Percentiles rank a stretch among this genome's conserved stretches.
phyloP scores from a whole-genome alignment of 768 basidiomycete species.

The Aureoboletus auriporus region DNA sequence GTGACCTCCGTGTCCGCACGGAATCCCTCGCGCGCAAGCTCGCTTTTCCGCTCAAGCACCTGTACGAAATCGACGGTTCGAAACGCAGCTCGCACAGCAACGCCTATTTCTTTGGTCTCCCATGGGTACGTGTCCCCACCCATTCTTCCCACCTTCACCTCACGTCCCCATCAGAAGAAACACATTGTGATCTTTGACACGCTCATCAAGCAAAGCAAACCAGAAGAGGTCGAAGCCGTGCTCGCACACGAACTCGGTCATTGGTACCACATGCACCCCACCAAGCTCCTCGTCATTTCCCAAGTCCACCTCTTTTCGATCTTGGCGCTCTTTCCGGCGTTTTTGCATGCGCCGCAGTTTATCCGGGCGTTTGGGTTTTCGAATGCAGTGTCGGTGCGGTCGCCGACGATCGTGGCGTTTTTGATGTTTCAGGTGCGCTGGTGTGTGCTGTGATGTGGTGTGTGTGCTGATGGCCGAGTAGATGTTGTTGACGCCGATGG shows the following conservation, averaged over 20 bases:
- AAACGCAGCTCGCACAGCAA: constrained; percentile 95
- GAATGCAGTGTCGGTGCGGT: constrained; percentile 52
- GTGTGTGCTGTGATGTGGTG: no score
- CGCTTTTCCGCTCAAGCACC: constrained; percentile 88
- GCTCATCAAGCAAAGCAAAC: constrained; percentile 84
- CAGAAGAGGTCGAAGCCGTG: constrained; percentile 96
- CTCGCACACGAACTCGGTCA: constrained; percentile 96
- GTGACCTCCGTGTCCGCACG: constrained; percentile 74
- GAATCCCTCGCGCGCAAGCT: constrained; percentile 76
- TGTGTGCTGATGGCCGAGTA: constrained; percentile 16
- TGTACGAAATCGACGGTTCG: constrained; percentile 97
- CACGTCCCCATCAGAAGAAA: constrained; percentile 54
- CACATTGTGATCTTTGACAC: constrained; percentile 98
- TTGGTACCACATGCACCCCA: constrained; percentile 91
- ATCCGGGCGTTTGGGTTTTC: constrained; percentile 81
- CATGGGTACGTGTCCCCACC: constrained; percentile 58
- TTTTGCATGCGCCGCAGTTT: constrained; percentile 76
- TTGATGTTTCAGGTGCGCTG: constrained; percentile 67
- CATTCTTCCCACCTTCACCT: background rate
- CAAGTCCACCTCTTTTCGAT: constrained; percentile 88
- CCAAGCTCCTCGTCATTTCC: constrained; percentile 80
- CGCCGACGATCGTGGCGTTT: constrained; percentile 84
- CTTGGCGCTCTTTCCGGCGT: constrained; percentile 85
- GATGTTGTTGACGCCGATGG: constrained; percentile 81
- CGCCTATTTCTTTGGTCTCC: constrained; percentile 98